These are phyloP conservation scores for Colletotrichum limetticola DNA, from an alignment of 2,329 filamentous ascomycete genomes.

Conservation along the genomic window DNA sequence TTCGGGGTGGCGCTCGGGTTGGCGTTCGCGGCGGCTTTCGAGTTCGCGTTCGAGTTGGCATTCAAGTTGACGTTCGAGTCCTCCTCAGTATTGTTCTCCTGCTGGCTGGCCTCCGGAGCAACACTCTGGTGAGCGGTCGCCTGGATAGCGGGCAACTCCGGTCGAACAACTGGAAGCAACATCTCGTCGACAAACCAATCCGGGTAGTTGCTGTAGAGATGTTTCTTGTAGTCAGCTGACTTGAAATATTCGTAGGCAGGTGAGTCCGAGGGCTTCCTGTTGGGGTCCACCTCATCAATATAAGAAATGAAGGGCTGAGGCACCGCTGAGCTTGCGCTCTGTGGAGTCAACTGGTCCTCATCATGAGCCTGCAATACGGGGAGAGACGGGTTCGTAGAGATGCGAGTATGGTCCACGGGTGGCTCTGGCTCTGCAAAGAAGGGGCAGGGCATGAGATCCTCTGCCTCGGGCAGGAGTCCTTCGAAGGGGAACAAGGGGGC, in stretches of 20 bases:
- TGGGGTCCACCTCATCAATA: neutral
- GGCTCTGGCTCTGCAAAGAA: neutral
- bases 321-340: neutral
- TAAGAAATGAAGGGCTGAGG: neutral
- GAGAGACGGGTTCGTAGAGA: neutral
- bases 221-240: neutral
- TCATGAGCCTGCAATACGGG: neutral
- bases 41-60: too few species aligned
- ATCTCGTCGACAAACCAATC: neutral
- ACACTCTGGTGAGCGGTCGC: neutral
- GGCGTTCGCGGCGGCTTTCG: too few species aligned
- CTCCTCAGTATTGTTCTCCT: too few species aligned
- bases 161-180: neutral
- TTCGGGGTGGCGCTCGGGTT: too few species aligned
- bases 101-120: neutral
- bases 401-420: neutral
- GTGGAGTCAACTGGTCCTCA: neutral
- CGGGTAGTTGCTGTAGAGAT: too few species aligned
- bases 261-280: neutral
- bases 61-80: too few species aligned
- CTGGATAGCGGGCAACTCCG: neutral
- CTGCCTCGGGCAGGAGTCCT: neutral
- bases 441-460: neutral
- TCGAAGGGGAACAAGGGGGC: neutral
- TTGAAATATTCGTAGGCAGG: neutral